Evolutionary conservation across 1,284 basidiomycete species (phyloP), one percentile per base, ranked within the genome.

Genomic region (Ustilago nuda): DNA sequence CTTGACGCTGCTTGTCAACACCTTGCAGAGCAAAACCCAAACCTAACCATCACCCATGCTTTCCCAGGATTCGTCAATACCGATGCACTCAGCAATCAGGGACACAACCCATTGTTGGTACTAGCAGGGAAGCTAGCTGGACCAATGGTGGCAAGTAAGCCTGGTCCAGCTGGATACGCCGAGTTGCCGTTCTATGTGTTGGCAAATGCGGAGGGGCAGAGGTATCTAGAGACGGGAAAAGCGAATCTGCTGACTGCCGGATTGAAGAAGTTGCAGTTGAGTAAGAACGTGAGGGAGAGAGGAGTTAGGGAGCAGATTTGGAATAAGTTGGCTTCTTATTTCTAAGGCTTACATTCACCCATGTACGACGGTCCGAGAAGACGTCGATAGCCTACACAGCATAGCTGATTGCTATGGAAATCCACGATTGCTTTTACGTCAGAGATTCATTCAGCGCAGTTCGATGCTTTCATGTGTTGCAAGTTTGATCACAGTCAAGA

Each of bases 11-110:
- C 74, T 17, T 46, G 30, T 19, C 56, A 68, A 53, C 41, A 52
- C 8, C 46, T 74, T 2, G 70, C 75, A 2, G 72, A 80, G 64
- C 56, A 54, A 30, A 54, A 76, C 61, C 84, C 84, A 0, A 74
- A 68, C 36, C 54, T 84, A 6, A 72, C 60, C 30, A 61, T 85
- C 51, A 55, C 70, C 0, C 84, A 85, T 60, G 37, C 78, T 57
- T 82, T 82, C 39, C 84, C 84, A 3, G 84, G 84, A 2, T 50
- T 80, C 33, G 69, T 84, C 30, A 66, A 66, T 11, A 86, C 84
- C 13, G 66, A 84, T 15, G 84, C 82, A 2, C 68, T 81, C 11
- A 54, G 73, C n/a, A 84, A 86, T 55, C 73, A 73, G 13, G 80
- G 82, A 39, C 82, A 86, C 66, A 84, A 77, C 15, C 69, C 64